Evolutionary conservation across 768 basidiomycete genomes (phyloP), one percentile per base, ranked within the genome.

Genomic region (Tylopilus rubrobrunneus): DNA sequence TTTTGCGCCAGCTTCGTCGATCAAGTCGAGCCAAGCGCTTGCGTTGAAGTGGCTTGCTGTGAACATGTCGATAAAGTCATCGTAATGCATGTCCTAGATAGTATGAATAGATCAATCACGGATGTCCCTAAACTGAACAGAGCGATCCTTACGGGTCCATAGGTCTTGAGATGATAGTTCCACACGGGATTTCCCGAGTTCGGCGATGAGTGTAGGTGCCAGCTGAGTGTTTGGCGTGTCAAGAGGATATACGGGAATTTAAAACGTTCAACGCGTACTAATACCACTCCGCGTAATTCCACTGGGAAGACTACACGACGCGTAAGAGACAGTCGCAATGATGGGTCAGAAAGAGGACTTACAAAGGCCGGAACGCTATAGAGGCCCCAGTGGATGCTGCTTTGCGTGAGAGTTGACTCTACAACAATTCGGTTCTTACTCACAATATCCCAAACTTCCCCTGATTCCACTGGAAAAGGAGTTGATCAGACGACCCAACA

Each of bases 381-480:
- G 7, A 75, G 41, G 9, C 77, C 78, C 78, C 78, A 80, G 56
- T 80, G 78, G 44, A 82, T 70, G 61, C 76, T 79, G 42, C 10
- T 5, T 7, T 9, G 53, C 4, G 48, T 57, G n/a, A 66, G 52
- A 48, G 5, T 8, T 9, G n/a, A 5, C 14, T 9, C 11, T 23
- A 10, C 33, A 45, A 3, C 33, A 51, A 19, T 34, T 50, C 27
- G 43, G 43, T 19, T 47, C 33, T 7, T 29, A 57, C 78, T 62
- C 56, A 81, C 80, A 81, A 82, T 17, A 82, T 81, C 10, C 81
- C 82, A 58, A 72, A 82, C 62, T 82, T 83, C 14, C 76, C 79
- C 34, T 73, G 68, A 52, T 69, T 75, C 74, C 75, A 84, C 79
- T 80, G 9, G 39, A 10, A 41, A 36, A 12, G 36, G 21, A 40